A percentile compares a stretch with the other conserved stretches of the same genome.
These are phyloP conservation scores for Gleditsia sinensis DNA, from an alignment of 306 rosid species.

Conservation along the genomic window DNA sequence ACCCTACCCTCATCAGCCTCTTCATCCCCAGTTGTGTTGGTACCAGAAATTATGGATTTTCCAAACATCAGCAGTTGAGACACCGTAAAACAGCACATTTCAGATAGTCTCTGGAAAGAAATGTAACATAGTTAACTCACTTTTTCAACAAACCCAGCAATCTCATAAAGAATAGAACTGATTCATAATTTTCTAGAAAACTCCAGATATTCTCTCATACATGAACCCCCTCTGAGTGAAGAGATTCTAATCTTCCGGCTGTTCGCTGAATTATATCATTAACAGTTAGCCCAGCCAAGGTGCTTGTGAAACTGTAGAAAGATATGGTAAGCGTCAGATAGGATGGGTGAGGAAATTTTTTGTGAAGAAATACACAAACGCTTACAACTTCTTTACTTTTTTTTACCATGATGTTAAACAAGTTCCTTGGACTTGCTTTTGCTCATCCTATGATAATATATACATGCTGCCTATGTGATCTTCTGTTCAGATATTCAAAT, in stretches of 20 bases:
- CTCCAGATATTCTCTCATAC: slow-evolving; percentile 46
- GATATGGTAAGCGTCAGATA: slow-evolving; percentile 17
- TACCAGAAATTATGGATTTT: slow-evolving; percentile 71
- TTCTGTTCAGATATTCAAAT: slow-evolving; percentile 1
- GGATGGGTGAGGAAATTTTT: neutral
- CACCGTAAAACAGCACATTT: slow-evolving; percentile 82
- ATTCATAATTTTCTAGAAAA: slow-evolving; percentile 12
- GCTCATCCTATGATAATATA: slow-evolving; percentile 6
- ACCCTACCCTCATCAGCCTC: slow-evolving; percentile 45
- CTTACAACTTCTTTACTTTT: too few species aligned
- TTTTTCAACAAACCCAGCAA: neutral
- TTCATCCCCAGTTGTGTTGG: slow-evolving; percentile 62
- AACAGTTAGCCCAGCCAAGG: slow-evolving; percentile 69
- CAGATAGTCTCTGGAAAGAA: slow-evolving; percentile 85
- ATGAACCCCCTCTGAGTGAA: slow-evolving; percentile 95
- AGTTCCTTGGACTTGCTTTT: slow-evolving; percentile 6
- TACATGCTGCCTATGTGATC: slow-evolving; percentile 17
- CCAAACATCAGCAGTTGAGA: slow-evolving; percentile 79
- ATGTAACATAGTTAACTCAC: slow-evolving; percentile 18
- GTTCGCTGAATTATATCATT: slow-evolving; percentile 84
- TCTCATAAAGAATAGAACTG: neutral
- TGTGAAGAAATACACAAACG: slow-evolving; percentile 2
- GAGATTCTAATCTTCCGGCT: slow-evolving; percentile 75
- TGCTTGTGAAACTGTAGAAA: slow-evolving; percentile 71
- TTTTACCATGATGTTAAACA: too few species aligned